Percentiles rank a stretch among this genome's conserved stretches.
Evolutionary conservation across 2,329 filamentous ascomycete genomes (phyloP).

Genomic region (Davidsoniella australis): DNA sequence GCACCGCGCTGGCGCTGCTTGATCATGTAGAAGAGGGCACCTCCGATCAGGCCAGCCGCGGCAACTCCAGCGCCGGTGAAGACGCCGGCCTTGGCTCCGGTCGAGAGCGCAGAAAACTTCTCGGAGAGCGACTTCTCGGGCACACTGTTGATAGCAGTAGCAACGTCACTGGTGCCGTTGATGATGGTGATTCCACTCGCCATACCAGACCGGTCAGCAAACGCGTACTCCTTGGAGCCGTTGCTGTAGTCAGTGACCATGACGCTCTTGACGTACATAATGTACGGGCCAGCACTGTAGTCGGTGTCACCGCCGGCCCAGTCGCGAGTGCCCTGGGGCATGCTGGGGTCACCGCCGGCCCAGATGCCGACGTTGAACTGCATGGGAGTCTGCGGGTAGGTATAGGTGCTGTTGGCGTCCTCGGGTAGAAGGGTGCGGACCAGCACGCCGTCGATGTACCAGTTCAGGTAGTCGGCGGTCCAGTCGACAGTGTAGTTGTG

Average conservation of each 20-base stretch:
- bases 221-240: slow-evolving; percentile 45
- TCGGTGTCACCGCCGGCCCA: slow-evolving; percentile 58
- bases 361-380: slow-evolving; percentile 50
- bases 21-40: slow-evolving; percentile 35
- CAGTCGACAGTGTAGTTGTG: slow-evolving; percentile 66
- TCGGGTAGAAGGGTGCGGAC: slow-evolving; percentile 45
- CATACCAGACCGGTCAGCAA: slow-evolving; percentile 40
- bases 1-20: slow-evolving; percentile 35
- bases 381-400: slow-evolving; percentile 65
- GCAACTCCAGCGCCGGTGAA: slow-evolving; percentile 31
- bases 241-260: slow-evolving; percentile 40
- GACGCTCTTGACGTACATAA: slow-evolving; percentile 53
- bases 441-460: slow-evolving; percentile 49
- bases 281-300: slow-evolving; percentile 48
- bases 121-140: slow-evolving; percentile 29
- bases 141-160: slow-evolving; percentile 21
- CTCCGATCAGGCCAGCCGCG: slow-evolving; percentile 23
- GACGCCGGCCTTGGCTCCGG: slow-evolving; percentile 33
- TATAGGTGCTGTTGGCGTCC: slow-evolving; percentile 42
- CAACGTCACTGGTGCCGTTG: slow-evolving; percentile 37
- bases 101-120: slow-evolving; percentile 36
- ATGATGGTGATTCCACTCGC: slow-evolving; percentile 46
- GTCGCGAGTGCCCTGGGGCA: slow-evolving; percentile 39
- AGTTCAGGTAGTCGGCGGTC: slow-evolving; percentile 49
- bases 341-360: slow-evolving; percentile 40